A percentile compares a stretch with the other conserved stretches of the same genome.
These are phyloP conservation scores for Viridothelium virens DNA, from an alignment of 495 filamentous ascomycete genomes.

Conservation along the genomic window DNA sequence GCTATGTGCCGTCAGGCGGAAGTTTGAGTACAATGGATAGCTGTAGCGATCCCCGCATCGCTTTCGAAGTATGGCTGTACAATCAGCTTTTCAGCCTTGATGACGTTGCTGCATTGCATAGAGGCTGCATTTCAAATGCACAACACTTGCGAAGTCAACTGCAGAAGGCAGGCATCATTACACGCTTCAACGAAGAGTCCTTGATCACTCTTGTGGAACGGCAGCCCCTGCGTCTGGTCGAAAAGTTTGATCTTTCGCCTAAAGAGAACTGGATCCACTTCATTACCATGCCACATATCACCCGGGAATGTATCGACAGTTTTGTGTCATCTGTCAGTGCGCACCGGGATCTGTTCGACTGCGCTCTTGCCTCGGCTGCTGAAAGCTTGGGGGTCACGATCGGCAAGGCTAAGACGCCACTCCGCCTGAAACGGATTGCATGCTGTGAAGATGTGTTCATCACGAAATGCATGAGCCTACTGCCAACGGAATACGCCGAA, in stretches of 20 bases:
- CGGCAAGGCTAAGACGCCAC: neutral
- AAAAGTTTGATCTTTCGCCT: slow-evolving; percentile 7
- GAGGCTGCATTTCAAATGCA: neutral
- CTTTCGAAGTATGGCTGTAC: slow-evolving; percentile 2
- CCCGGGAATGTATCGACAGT: neutral
- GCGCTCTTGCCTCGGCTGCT: neutral
- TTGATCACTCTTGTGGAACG: slow-evolving; percentile 4
- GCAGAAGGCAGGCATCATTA: neutral
- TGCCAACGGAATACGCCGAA: neutral
- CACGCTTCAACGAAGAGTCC: neutral
- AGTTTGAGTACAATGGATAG: neutral
- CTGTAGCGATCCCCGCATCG: neutral
- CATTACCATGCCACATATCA: slow-evolving; percentile 5
- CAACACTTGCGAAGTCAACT: neutral
- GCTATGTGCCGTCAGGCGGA: neutral
- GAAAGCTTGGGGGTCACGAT: neutral
- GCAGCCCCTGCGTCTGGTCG: neutral
- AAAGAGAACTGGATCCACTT: slow-evolving; percentile 6
- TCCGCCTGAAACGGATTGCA: neutral
- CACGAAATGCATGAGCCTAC: neutral
- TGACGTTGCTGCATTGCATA: neutral
- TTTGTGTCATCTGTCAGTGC: slow-evolving; percentile 5
- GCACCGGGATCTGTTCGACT: neutral
- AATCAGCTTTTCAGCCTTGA: neutral
- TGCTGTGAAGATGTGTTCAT: neutral